Evolutionary conservation across 768 basidiomycete species (phyloP).

Genomic region (Gymnopilus dilepis): DNA sequence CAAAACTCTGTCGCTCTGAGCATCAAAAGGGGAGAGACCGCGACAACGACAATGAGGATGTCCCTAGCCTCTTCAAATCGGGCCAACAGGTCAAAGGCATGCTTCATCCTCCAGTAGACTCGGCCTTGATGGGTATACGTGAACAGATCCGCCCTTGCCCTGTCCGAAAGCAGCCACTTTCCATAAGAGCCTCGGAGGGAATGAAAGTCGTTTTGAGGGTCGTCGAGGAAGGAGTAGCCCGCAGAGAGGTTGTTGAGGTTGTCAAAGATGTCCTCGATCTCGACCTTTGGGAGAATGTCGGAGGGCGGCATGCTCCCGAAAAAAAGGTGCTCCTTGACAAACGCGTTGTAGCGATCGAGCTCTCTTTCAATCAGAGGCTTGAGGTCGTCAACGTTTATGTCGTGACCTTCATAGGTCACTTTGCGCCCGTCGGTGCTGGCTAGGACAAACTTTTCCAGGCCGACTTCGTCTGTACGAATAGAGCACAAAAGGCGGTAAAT

Average conservation of each 20-base stretch:
- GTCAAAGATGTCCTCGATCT: slow-evolving; percentile 20
- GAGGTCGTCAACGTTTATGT: slow-evolving; percentile 9
- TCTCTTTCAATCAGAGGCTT: slow-evolving; percentile 11
- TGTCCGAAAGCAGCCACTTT: slow-evolving; percentile 13
- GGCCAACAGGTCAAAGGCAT: not conserved
- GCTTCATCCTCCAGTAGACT: slow-evolving; percentile 9
- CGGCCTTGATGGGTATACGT: no score
- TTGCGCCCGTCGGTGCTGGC: not conserved
- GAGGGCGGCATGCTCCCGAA: slow-evolving; percentile 10
- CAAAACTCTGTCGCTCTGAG: not conserved
- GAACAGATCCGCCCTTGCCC: not conserved
- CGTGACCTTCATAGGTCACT: slow-evolving; percentile 3
- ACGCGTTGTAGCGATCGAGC: not conserved
- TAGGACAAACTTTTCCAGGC: not conserved
- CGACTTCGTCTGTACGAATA: slow-evolving; percentile 12
- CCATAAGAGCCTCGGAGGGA: not conserved
- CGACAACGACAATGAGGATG: not conserved
- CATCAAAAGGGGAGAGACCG: not conserved
- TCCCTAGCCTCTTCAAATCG: not conserved
- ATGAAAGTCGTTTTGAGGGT: slow-evolving; percentile 11
- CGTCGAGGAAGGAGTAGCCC: slow-evolving; percentile 20
- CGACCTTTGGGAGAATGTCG: not conserved
- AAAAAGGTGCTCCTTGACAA: not conserved
- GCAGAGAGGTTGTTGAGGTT: not conserved
- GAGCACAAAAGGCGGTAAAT: not conserved